Conservation (phyloP, 2,329 filamentous ascomycete genomes). For the Colletotrichum sp. region DNA sequence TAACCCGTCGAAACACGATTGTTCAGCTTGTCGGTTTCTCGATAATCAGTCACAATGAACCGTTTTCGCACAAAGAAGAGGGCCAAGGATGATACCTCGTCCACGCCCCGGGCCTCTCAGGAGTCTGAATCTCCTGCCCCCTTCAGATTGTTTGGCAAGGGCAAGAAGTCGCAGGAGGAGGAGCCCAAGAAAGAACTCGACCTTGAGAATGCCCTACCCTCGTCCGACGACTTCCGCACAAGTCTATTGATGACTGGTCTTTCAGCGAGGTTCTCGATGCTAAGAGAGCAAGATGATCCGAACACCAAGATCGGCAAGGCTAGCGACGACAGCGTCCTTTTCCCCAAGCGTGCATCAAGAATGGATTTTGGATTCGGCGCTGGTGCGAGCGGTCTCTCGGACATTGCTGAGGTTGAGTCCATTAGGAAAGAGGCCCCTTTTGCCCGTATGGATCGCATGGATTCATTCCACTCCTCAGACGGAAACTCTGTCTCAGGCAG, state of each 20-base stretch:
- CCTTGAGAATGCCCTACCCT: constrained; percentile 75
- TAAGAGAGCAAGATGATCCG: constrained; percentile 92
- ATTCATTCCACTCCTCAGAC: constrained; percentile 73
- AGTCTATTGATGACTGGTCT: constrained; percentile 95
- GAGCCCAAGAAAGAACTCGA: constrained; percentile 74
- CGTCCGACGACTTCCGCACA: constrained; percentile 89
- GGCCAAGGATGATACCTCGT: constrained; percentile 59
- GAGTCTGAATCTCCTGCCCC: constrained; percentile 60
- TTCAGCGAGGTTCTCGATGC: constrained; percentile 95
- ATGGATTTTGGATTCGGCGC: constrained; percentile 67
- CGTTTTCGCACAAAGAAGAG: constrained; percentile 78
- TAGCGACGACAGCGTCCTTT: constrained; percentile 91
- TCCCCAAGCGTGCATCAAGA: constrained; percentile 80
- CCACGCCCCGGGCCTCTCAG: constrained; percentile 51
- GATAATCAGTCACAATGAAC: constrained; percentile 64
- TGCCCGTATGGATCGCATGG: constrained; percentile 65
- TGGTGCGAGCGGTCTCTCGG: constrained; percentile 60
- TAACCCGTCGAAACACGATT: neutral
- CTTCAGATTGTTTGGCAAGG: constrained; percentile 61
- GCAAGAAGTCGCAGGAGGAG: constrained; percentile 58
- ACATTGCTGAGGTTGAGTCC: constrained; percentile 92
- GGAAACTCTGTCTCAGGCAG: constrained; percentile 68
- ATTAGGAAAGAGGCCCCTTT: constrained; percentile 66
- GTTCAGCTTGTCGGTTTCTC: neutral
- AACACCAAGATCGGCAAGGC: constrained; percentile 89